Conservation (phyloP, 345 rosid genomes). For the Xanthoceras sorbifolium region DNA sequence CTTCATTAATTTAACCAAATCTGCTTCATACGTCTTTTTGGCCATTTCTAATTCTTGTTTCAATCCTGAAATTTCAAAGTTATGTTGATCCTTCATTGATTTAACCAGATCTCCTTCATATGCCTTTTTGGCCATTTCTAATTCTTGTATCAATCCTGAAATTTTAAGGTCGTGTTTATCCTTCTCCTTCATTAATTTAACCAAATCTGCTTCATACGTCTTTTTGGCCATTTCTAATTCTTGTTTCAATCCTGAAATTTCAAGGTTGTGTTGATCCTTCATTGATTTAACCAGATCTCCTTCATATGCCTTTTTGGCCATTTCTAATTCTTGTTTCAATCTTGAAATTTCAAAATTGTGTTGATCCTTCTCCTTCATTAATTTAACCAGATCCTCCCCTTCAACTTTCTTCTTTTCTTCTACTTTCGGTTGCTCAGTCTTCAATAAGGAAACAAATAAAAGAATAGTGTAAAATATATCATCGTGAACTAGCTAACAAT, state of each 20-base stretch:
- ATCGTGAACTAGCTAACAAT: not conserved
- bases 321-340: conserved; percentile 34
- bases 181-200: too few relatives aligned
- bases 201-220: conserved; percentile 55
- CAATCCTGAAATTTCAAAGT: conserved; percentile 27
- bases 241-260: conserved; percentile 16
- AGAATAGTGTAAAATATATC: not conserved
- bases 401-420: conserved; percentile 49
- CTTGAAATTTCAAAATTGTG: conserved; percentile 24
- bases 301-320: conserved; percentile 6
- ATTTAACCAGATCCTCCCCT: conserved; percentile 41
- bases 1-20: conserved; percentile 27
- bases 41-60: conserved; percentile 32
- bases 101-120: conserved; percentile 32
- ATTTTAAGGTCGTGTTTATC: too few relatives aligned
- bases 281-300: conserved; percentile 22
- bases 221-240: conserved; percentile 24
- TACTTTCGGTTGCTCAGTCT: conserved; percentile 48
- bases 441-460: conserved; percentile 17
- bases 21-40: conserved; percentile 3
- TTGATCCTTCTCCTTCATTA: conserved; percentile 40
- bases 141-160: conserved; percentile 30
- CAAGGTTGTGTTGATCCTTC: conserved; percentile 27
- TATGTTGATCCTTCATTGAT: conserved; percentile 31
- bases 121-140: conserved; percentile 26